Evolutionary conservation across 176 grass and related monocot genomes (phyloP).

Genomic region (Raddia distichophylla): DNA sequence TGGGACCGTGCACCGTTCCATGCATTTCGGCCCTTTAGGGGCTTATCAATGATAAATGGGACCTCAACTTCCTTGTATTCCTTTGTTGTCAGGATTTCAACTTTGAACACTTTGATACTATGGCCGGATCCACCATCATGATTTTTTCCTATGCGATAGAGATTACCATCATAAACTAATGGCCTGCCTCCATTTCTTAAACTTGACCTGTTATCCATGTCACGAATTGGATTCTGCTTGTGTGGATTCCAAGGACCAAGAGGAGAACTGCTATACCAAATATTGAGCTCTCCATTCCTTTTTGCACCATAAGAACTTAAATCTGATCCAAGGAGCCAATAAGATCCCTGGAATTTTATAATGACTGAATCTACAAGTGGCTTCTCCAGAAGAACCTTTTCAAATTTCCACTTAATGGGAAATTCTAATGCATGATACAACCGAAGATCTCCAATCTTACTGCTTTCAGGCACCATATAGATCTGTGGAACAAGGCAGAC

Average conservation of each 20-base stretch:
- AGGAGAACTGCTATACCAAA: constrained; percentile 78
- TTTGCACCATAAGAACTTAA: constrained; percentile 61
- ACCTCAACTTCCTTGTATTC: constrained; percentile 78
- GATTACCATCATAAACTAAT: constrained; percentile 67
- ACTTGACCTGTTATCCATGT: constrained; percentile 43
- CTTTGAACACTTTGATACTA: constrained; percentile 58
- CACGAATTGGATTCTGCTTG: constrained; percentile 60
- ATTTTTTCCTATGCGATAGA: constrained; percentile 74
- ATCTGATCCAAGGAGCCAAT: constrained; percentile 89
- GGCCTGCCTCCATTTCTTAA: constrained; percentile 85
- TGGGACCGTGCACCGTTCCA: constrained; percentile 88
- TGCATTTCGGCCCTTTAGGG: constrained; percentile 59
- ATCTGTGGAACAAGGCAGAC: constrained; percentile 44
- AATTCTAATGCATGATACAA: constrained; percentile 75
- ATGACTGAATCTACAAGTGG: constrained; percentile 87
- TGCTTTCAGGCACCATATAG: constrained; percentile 96
- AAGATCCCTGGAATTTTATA: constrained; percentile 54
- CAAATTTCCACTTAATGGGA: constrained; percentile 72
- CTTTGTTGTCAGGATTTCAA: constrained; percentile 64
- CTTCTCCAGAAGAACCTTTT: constrained; percentile 75
- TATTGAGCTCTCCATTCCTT: constrained; percentile 63
- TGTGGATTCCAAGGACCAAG: constrained; percentile 76
- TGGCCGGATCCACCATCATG: constrained; percentile 46
- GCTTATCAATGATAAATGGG: constrained; percentile 58
- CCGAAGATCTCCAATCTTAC: constrained; percentile 69